Evolutionary conservation across 768 basidiomycete species (phyloP).

Genomic region (Tricholoma hemisulphureum): DNA sequence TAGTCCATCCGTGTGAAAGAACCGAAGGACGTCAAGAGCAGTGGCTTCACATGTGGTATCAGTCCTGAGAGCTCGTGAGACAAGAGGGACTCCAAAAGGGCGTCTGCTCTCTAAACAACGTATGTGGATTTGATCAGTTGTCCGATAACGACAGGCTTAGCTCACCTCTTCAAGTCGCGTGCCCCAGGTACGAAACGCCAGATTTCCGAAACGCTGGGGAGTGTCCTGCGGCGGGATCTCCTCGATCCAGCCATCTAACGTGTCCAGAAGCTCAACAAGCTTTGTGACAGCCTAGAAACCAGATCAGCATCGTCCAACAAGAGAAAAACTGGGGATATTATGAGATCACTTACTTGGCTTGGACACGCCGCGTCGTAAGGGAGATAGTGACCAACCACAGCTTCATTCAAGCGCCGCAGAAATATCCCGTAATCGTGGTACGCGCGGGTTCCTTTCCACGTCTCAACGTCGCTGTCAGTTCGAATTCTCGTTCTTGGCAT

Average conservation of each 20-base stretch:
- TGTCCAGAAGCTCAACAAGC: conserved; percentile 58
- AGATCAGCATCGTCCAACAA: conserved; percentile 3
- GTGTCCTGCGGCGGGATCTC: conserved; percentile 73
- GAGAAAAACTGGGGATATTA: background rate
- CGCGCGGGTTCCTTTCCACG: conserved; percentile 71
- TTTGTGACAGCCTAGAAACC: conserved; percentile 44
- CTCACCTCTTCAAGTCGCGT: conserved; percentile 71
- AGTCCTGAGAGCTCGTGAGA: conserved; percentile 41
- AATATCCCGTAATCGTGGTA: conserved; percentile 77
- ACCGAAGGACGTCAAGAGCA: conserved; percentile 83
- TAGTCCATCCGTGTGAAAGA: conserved; percentile 92
- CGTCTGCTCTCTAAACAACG: conserved; percentile 48
- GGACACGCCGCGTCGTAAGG: conserved; percentile 36
- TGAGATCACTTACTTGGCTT: conserved; percentile 41
- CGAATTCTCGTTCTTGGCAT: conserved; percentile 57
- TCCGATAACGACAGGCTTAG: conserved; percentile 5
- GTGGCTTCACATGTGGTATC: conserved; percentile 70
- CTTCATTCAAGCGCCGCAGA: conserved; percentile 70
- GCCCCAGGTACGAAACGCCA: conserved; percentile 87
- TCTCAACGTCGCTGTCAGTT: conserved; percentile 67
- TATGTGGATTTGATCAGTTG: conserved; percentile 2
- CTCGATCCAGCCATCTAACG: conserved; percentile 72
- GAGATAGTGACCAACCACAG: conserved; percentile 66
- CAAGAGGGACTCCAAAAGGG: conserved; percentile 50
- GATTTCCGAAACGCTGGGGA: conserved; percentile 88